Base-by-base conservation (phyloP, 805 yeast genomes). In the Yamadazyma philogaea region DNA sequence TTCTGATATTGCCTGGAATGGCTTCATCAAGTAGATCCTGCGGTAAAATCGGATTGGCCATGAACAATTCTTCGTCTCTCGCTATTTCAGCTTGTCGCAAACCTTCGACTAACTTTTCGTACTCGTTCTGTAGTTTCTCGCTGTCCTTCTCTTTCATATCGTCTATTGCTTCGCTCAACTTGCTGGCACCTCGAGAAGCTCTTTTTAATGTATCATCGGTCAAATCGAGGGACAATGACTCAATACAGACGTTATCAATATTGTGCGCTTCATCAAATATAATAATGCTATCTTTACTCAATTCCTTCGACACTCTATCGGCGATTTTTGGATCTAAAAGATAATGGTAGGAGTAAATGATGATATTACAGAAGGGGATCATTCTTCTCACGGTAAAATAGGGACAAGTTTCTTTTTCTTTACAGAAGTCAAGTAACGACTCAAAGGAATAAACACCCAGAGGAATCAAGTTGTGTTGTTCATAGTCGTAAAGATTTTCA, bases 191-290 rank as follows among this genome's bases (percentile, higher is more conserved):
- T 50, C 82, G 75, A 1, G 96, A 75, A 0, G 99, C 99, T 51
- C 81, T 73, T 54, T 89, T 83, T 47, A 93, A 65, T 7, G 88
- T 79, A 51, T 91, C 97, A 53, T 89, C 96, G 0, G 97, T 93
- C 49, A 93, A 68, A 59, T 93, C 98, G 37, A 93, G 74, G 5
- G 96, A 87, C 32, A 93, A 64, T 0, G 98, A 87, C 63, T 93
- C 99, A 44, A 93, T 93, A 69, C 99, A 93, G 44, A 93, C 99
- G 72, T 93, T 93, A 73, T 93, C 99, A 43, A 93, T 93, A 66
- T 93, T 93, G 63, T 93, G 99, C 37, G 99, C 99, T 68, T 93
- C 99, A 67, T 93, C 99, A 59, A 93, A 93, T 30, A 93, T 95
- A 48, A 93, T 85, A 46, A 93, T 93, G 42, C 95, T 78, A 57